phyloP scores from a whole-genome alignment of 805 yeast genomes.

The Diddensiella santjacobensis region DNA sequence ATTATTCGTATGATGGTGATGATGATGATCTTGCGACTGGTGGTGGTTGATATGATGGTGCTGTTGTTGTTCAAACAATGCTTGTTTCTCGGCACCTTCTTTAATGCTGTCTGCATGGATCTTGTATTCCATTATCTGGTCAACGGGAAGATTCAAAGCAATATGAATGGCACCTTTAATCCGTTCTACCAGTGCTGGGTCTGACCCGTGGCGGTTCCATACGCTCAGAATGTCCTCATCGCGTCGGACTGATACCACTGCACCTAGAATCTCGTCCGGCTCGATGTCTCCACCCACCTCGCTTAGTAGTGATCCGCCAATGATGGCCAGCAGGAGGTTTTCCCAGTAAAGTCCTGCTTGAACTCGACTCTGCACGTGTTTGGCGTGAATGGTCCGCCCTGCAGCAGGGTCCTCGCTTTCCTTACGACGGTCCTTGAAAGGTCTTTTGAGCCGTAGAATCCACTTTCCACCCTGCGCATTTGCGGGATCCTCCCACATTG shows the following conservation, averaged over 20 bases:
- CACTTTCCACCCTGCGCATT: conserved; percentile 61
- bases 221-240: conserved; percentile 58
- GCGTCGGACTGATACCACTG: conserved; percentile 54
- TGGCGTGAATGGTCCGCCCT: background rate
- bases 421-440: conserved; percentile 19
- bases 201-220: conserved; percentile 48
- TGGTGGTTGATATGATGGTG: conserved; percentile 8
- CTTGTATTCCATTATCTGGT: conserved; percentile 27
- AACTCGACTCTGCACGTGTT: conserved; percentile 15
- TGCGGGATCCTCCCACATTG: conserved; percentile 65
- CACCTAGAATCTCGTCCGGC: conserved; percentile 46
- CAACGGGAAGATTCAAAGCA: conserved; percentile 18
- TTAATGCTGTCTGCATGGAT: conserved; percentile 32
- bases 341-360: conserved; percentile 31
- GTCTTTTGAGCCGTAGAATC: conserved; percentile 49
- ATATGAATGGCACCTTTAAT: conserved; percentile 23
- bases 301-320: conserved; percentile 44
- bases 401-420: conserved; percentile 11
- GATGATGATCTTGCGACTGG: background rate
- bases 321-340: conserved; percentile 47
- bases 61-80: conserved; percentile 11
- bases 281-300: conserved; percentile 31
- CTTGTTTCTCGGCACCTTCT: conserved; percentile 26
- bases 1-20: background rate
- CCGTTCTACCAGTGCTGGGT: conserved; percentile 31